These are phyloP conservation scores for Tillandsia leiboldiana DNA, from an alignment of 176 grass and related monocot genomes.

Conservation along the genomic window DNA sequence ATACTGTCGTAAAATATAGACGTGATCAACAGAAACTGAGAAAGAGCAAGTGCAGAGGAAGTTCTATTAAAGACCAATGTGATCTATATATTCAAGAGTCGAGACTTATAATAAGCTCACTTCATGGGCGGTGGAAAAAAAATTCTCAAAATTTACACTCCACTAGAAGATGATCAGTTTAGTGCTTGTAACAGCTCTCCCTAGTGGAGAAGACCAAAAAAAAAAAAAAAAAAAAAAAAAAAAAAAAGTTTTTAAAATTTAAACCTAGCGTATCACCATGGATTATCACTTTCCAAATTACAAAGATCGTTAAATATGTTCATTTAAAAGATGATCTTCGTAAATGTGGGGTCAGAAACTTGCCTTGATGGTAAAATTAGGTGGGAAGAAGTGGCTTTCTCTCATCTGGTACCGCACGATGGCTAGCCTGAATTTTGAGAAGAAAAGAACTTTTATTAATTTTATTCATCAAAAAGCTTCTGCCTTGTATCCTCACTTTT, in stretches of 20 bases:
- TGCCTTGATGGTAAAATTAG: conserved; percentile 33
- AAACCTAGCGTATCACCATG: neutral
- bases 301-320: neutral
- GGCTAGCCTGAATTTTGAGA: conserved; percentile 49
- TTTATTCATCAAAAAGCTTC: neutral
- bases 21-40: too few species aligned
- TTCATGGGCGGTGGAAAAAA: too few species aligned
- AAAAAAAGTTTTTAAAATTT: neutral
- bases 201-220: neutral
- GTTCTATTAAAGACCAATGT: too few species aligned
- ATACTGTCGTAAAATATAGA: too few species aligned
- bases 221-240: neutral
- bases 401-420: conserved; percentile 54
- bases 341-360: conserved; percentile 8
- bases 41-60: too few species aligned
- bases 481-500: neutral
- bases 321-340: neutral
- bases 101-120: too few species aligned
- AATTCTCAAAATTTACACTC: too few species aligned
- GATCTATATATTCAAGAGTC: too few species aligned
- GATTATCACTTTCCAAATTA: neutral
- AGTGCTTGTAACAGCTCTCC: too few species aligned
- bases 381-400: conserved; percentile 71
- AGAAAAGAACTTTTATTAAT: neutral
- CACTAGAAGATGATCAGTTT: too few species aligned